Evolutionary conservation across 768 basidiomycete species (phyloP), one percentile per base, ranked within the genome.

Genomic region (Boletus vermiculosoides): DNA sequence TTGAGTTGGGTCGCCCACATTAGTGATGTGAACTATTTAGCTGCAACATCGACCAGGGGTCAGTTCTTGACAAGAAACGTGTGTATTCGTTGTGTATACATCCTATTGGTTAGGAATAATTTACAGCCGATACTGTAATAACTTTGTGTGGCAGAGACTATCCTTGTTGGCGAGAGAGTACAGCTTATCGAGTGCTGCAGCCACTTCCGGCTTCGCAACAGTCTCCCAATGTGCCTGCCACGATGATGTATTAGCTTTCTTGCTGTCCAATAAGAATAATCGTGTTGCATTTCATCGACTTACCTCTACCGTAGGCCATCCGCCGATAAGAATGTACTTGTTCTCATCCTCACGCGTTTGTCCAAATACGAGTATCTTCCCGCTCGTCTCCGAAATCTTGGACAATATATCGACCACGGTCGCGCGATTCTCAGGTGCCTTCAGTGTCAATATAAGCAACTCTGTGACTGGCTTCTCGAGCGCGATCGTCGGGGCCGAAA

Each of bases 291-390:
- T 5, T 12, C 10, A 8, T 31, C 16, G 15, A 52, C 68, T 12
- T 39, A 70, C 71, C 69, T 72, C 63, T 4, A 68, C 54, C 3
- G 57, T 44, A 5, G 31, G 10, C 71, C 68, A 70, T 10, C 71
- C 68, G 2, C 49, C 28, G 15, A 72, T 18, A 7, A 62, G 5
- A 31, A 68, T 0, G 41, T 60, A 60, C 40, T 58, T 61, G 59
- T 58, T 70, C 37, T 61, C 52, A 10, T 71, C 62, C 49, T 64
- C 60, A 22, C 48, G 55, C 13, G 58, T 51, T 37, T 59, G 47
- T 30, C 69, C 71, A 25, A 59, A 72, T 11, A 64, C 62, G 9
- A 68, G 7, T 9, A 5, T 41, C 34, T 61, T 46, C 28, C 36
- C 34, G 23, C n/a, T 64, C 2, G 18, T 50, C 6, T 68, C 58